phyloP scores from a whole-genome alignment of 106 monocot species.

The Dendrobium catenatum region DNA sequence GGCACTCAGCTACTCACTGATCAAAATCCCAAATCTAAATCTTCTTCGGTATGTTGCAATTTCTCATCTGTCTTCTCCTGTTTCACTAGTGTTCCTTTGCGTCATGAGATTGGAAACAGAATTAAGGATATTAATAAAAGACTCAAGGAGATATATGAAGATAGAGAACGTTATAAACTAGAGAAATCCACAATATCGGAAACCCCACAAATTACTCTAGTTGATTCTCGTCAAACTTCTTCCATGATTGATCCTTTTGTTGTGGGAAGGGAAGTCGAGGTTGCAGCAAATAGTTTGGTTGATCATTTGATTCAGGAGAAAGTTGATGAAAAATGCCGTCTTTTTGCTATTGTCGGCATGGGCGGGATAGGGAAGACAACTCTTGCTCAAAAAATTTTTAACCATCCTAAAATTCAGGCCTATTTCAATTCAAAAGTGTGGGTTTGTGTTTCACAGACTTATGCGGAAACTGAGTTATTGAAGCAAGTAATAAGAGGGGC shows the following conservation, averaged over 20 bases:
- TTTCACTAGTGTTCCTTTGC: too few species aligned
- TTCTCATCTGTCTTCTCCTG: too few species aligned
- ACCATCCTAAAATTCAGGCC: slow-evolving; percentile 10
- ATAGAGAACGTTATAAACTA: not conserved
- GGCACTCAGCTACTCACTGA: not conserved
- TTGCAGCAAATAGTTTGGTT: slow-evolving; percentile 4
- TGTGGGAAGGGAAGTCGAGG: not conserved
- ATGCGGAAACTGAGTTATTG: slow-evolving; percentile 12
- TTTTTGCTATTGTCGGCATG: not conserved
- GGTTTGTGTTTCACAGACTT: slow-evolving; percentile 29
- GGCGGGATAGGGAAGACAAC: not conserved
- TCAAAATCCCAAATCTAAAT: not conserved
- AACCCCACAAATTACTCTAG: not conserved
- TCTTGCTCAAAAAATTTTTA: slow-evolving; percentile 32
- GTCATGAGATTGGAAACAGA: too few species aligned
- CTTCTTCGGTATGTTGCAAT: not conserved
- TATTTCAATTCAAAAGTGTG: slow-evolving; percentile 21
- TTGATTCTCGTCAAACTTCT: not conserved
- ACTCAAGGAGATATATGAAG: not conserved
- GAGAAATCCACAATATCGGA: not conserved
- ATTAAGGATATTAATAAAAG: not conserved
- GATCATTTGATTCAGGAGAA: not conserved
- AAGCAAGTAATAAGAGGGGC: slow-evolving; percentile 14
- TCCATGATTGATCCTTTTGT: not conserved
- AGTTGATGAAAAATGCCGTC: not conserved